Evolutionary conservation across 805 yeast genomes (phyloP), one percentile per base, ranked within the genome.

Genomic region (Yamadazyma philogaea): DNA sequence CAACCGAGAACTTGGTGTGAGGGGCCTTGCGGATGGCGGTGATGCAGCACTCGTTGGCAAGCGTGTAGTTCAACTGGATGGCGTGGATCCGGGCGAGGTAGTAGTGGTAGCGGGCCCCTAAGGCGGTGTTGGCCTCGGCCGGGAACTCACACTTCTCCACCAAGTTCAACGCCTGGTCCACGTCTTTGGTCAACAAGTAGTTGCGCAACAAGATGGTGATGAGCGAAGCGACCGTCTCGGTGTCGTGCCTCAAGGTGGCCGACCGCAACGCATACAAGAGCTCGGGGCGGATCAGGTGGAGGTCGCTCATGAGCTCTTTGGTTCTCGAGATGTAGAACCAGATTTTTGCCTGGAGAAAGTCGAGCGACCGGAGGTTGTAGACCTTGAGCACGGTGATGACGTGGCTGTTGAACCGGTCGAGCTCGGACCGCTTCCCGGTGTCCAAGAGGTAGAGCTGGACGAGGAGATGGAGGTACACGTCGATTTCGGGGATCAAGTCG

Each of bases 11-110:
- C 34, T 78, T 74, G 1, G 95, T 87, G 63, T 88, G 96, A 20
- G 99, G 98, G 7, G 95, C 90, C 63, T 93, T 93, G 70, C 99
- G 83, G 41, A 90, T 84, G 2, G 99, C 96, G n/a, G 93, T 88
- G 43, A 88, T 85, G 43, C 87, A 86, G 59, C 81, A 88, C 56
- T 90, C 96, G 57, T 84, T 82, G 1, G 98, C 96, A 15, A 86
- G 72, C 1, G 96, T 81, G 64, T 93, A 93, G 65, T 93, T 90
- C 53, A 93, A 78, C 69, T 91, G 98, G 51, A 93, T 83, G 4
- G 97, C 88, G 55, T 81, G 81, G 57, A 93, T 87, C 51, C 85
- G 82, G n/a, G 96, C 91, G 60, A 89, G 69, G 59, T 93, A 93
- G 67, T 84, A 93, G 65, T 81, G 84, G 61, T 89, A 90, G 65